These are phyloP conservation scores for Globisporangium lucens DNA, from an alignment of 352 stramenopile species.

Conservation along the genomic window DNA sequence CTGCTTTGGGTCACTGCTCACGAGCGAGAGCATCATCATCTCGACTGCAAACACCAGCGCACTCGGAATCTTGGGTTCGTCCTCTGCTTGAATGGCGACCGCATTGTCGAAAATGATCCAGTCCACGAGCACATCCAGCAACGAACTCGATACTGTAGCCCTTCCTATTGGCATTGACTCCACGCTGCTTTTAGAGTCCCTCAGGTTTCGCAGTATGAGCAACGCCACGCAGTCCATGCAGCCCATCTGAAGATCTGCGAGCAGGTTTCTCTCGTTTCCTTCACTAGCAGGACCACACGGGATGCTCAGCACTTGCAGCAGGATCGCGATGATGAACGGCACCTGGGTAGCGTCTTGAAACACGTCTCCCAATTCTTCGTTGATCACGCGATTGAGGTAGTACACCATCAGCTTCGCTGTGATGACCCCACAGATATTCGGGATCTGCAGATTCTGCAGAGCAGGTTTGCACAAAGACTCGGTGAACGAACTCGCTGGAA, in stretches of 20 bases:
- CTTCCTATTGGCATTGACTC: neutral
- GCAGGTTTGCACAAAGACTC: slow-evolving; percentile 15
- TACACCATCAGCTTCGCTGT: slow-evolving; percentile 73
- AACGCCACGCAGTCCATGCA: slow-evolving; percentile 67
- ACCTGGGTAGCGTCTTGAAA: slow-evolving; percentile 22
- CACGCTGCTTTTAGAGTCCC: neutral
- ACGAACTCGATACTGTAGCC: slow-evolving; percentile 7
- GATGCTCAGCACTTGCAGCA: slow-evolving; percentile 55
- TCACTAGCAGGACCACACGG: slow-evolving; percentile 14
- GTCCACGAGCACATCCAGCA: slow-evolving; percentile 30
- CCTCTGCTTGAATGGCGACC: neutral
- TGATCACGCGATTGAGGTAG: slow-evolving; percentile 69
- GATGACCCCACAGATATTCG: slow-evolving; percentile 37
- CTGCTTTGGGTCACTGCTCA: slow-evolving; percentile 17
- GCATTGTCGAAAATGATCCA: slow-evolving; percentile 28
- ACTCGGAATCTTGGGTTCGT: slow-evolving; percentile 2
- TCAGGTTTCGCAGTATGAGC: slow-evolving; percentile 30
- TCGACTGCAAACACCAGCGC: slow-evolving; percentile 13
- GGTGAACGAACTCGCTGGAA: neutral
- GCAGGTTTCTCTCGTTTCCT: slow-evolving; percentile 25
- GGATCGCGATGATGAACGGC: slow-evolving; percentile 26
- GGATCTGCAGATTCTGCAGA: slow-evolving; percentile 22
- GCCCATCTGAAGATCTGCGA: slow-evolving; percentile 63
- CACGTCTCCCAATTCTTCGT: slow-evolving; percentile 25
- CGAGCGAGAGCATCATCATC: slow-evolving; percentile 14